These are phyloP conservation scores for Schizonepeta tenuifolia DNA, from an alignment of 257 asterid genomes.

Conservation along the genomic window DNA sequence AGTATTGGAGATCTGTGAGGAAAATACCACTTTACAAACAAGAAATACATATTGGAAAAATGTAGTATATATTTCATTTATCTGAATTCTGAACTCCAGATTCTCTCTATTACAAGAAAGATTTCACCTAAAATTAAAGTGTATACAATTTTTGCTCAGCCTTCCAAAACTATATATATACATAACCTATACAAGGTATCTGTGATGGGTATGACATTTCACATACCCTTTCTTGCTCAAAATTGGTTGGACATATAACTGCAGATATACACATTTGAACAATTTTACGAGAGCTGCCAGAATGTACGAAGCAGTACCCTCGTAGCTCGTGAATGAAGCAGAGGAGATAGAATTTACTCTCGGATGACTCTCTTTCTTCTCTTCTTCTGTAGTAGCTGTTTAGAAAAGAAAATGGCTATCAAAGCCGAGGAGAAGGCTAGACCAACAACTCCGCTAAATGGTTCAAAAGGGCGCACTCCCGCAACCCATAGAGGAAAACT, in stretches of 20 bases:
- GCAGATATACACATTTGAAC: conserved; percentile 11
- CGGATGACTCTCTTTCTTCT: conserved; percentile 44
- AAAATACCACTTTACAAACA: neutral
- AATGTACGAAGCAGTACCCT: neutral
- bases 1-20: too few relatives aligned
- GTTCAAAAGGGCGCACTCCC: conserved; percentile 73
- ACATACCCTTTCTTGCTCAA: conserved; percentile 33
- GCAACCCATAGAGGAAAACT: conserved; percentile 65
- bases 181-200: conserved; percentile 26
- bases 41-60: neutral
- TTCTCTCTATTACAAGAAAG: neutral
- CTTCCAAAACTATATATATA: conserved; percentile 21
- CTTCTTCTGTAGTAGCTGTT: conserved; percentile 35
- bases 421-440: conserved; percentile 54
- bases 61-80: neutral
- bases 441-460: conserved; percentile 89
- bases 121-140: too few relatives aligned
- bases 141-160: conserved; percentile 10
- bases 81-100: neutral
- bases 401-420: conserved; percentile 66
- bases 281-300: neutral
- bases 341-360: conserved; percentile 31
- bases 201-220: conserved; percentile 19
- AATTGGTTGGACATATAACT: conserved; percentile 25
- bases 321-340: conserved; percentile 16